Base-by-base conservation (phyloP, 2,329 filamentous ascomycete species). In the Purpureocillium takamizusanense region DNA sequence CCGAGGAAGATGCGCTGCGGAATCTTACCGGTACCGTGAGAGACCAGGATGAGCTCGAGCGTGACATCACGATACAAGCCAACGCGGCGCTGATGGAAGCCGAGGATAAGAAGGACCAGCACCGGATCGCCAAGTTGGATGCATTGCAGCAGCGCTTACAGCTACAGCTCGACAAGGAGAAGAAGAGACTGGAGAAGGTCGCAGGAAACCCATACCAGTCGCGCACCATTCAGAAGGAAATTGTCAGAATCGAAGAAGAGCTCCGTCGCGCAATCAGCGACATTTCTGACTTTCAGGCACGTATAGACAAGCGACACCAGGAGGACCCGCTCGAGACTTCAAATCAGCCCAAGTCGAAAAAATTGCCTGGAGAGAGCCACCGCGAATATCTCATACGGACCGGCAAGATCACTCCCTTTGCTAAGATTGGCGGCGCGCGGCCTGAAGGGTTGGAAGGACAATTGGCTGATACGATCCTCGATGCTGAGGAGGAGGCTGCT, bases 321-420 rank as follows among this genome's bases (percentile, higher is more conserved):
- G 69, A 71, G n/a, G 58, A 54, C 13, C 67, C 66, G 27, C 59
- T 61, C 4, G 61, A 65, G 2, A 64, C 68, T 9, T 50, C 61
- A 1, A 61, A 61, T 15, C 60, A 66, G 25, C 53, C 56, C 12
- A 73, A 72, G 21, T 78, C 73, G 37, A 70, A 72, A 42, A 78
- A 76, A 38, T 62, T 90, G 40, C 79, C 85, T 2, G 85, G 85
- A 43, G 92, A 97, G 64, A 87, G 76, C 17, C 80, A 86, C 43
- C 78, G 89, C 36, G 89, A 95, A 34, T 98, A 85, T 56, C 74
- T 98, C 34, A 92, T 98, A 35, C 80, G 92, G 21, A 98, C 90
- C 0, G 92, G 92, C 44, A 97, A 97, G 63, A 97, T 98, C 49
- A 98, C 92, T 0, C 92, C 92, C 0, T 98, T 98, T 53, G 85